Evolutionary conservation across 192 early-diverging fungal species (phyloP).

Genomic region (Allomyces arbusculus): DNA sequence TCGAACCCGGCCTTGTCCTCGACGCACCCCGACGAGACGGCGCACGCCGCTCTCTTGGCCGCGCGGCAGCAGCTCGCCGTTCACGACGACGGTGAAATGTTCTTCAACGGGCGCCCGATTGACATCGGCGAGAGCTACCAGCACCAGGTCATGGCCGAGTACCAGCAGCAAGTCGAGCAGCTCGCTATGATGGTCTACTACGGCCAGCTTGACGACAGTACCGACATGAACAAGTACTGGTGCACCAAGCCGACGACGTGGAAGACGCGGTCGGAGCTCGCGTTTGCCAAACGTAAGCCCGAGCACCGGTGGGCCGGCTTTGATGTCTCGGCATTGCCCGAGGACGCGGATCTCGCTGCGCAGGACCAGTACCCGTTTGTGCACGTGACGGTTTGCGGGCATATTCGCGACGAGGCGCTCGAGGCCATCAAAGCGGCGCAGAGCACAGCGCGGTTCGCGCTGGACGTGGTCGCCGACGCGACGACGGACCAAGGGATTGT

Average conservation of each 20-base stretch:
- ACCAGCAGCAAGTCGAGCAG: slow-evolving; percentile 27
- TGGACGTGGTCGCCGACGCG: no score
- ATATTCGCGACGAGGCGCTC: no score
- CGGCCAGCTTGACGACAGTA: slow-evolving; percentile 24
- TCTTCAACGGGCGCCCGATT: background rate
- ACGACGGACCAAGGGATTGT: no score
- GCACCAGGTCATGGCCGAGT: slow-evolving; percentile 23
- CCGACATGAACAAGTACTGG: slow-evolving; percentile 49
- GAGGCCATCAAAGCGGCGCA: no score
- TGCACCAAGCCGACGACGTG: slow-evolving; percentile 37
- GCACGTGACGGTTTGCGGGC: no score
- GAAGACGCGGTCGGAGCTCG: slow-evolving; percentile 31
- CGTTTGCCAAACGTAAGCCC: slow-evolving; percentile 14
- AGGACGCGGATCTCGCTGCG: slow-evolving; percentile 32
- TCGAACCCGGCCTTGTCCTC: slow-evolving; percentile 8
- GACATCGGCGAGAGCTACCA: slow-evolving; percentile 19
- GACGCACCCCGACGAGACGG: slow-evolving; percentile 11
- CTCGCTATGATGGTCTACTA: slow-evolving; percentile 25
- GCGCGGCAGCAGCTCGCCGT: slow-evolving; percentile 8
- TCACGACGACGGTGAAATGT: slow-evolving; percentile 11
- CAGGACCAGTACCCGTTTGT: background rate
- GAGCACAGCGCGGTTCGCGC: no score
- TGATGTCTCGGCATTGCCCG: slow-evolving; percentile 16
- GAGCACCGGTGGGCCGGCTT: slow-evolving; percentile 14
- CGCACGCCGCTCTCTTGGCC: slow-evolving; percentile 1